Percentiles rank a stretch among this genome's conserved stretches.
These are phyloP conservation scores for Cryphonectria carpinicola DNA, from an alignment of 2,329 filamentous ascomycete species.

Conservation along the genomic window DNA sequence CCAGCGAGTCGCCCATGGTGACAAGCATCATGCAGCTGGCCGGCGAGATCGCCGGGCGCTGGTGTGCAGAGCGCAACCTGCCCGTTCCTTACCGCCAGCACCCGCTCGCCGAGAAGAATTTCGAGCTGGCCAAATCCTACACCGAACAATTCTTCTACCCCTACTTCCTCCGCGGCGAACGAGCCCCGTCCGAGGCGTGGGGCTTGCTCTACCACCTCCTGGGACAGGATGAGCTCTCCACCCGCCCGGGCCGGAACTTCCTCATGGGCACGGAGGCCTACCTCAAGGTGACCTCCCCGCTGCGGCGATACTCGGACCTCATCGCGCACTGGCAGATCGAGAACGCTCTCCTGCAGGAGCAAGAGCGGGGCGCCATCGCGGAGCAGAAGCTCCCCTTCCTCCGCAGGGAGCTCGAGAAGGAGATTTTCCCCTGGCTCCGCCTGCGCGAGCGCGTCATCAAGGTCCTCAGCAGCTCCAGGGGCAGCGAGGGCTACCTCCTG, in stretches of 20 bases:
- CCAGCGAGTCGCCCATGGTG: conserved; percentile 43
- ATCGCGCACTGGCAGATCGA: conserved; percentile 70
- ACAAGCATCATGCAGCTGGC: conserved; percentile 63
- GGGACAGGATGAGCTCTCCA: conserved; percentile 57
- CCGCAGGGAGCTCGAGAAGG: conserved; percentile 43
- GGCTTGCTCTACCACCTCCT: conserved; percentile 43
- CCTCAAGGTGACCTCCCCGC: conserved; percentile 65
- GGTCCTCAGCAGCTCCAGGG: conserved; percentile 47
- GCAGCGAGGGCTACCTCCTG: conserved; percentile 56
- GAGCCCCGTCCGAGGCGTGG: conserved; percentile 38
- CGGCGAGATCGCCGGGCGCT: conserved; percentile 63
- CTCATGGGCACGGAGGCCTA: conserved; percentile 64
- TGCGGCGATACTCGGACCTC: conserved; percentile 67
- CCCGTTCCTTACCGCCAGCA: conserved; percentile 63
- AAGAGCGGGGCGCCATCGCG: conserved; percentile 35
- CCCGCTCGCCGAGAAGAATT: conserved; percentile 45
- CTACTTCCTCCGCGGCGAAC: conserved; percentile 40
- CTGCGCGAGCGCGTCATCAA: conserved; percentile 57
- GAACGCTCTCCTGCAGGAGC: conserved; percentile 55
- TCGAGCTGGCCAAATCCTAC: conserved; percentile 43
- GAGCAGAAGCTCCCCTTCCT: conserved; percentile 51
- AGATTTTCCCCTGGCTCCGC: conserved; percentile 54
- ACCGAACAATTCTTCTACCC: conserved; percentile 45
- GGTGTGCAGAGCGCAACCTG: conserved; percentile 61
- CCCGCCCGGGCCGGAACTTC: conserved; percentile 58